phyloP scores from a whole-genome alignment of 164 flowering plant genomes.

The Dillenia turbinata region DNA sequence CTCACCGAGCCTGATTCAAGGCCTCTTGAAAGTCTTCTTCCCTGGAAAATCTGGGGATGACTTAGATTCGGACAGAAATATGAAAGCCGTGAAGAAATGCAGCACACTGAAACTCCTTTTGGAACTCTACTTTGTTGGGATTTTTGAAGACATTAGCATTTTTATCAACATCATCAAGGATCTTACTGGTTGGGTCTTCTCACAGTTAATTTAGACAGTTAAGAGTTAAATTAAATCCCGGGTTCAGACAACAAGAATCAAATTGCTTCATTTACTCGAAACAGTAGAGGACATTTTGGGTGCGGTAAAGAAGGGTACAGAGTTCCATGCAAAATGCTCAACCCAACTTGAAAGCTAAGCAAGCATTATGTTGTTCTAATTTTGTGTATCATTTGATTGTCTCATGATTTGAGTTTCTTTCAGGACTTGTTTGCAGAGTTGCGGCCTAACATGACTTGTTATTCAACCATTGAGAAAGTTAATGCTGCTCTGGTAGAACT shows the following conservation, averaged over 20 bases:
- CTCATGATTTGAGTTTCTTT: slow-evolving; percentile 11
- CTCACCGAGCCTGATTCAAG: slow-evolving; percentile 75
- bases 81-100: slow-evolving; percentile 93
- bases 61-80: slow-evolving; percentile 65
- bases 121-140: slow-evolving; percentile 95
- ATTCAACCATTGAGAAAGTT: slow-evolving; percentile 78
- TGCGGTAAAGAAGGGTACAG: too few relatives aligned
- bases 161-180: slow-evolving; percentile 82
- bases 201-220: too few relatives aligned
- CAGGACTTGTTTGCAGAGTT: slow-evolving; percentile 91
- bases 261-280: too few relatives aligned
- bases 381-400: too few relatives aligned
- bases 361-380: too few relatives aligned
- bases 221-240: too few relatives aligned
- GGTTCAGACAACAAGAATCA: too few relatives aligned
- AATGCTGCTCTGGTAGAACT: slow-evolving; percentile 65
- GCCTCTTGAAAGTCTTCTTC: slow-evolving; percentile 76
- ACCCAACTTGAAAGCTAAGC: too few relatives aligned
- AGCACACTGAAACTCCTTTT: slow-evolving; percentile 79
- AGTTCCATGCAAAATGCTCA: too few relatives aligned
- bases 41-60: slow-evolving; percentile 91
- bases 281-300: too few relatives aligned
- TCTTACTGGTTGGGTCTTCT: slow-evolving; percentile 33
- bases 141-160: slow-evolving; percentile 67
- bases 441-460: slow-evolving; percentile 85